These are phyloP conservation scores for Schwanniomyces yamadae DNA, from an alignment of 805 yeast species.

Conservation along the genomic window DNA sequence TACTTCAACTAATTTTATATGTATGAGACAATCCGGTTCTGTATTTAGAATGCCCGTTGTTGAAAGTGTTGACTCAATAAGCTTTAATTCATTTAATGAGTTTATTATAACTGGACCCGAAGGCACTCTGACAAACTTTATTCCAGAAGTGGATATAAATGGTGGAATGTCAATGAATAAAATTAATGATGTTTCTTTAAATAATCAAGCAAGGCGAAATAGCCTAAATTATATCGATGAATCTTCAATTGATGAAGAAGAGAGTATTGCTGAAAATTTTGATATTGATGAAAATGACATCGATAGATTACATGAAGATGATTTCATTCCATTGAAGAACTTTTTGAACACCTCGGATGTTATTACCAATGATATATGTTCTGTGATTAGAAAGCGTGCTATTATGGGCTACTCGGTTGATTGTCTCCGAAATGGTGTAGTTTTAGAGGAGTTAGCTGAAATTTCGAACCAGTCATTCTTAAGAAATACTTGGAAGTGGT, in stretches of 20 bases:
- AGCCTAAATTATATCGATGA: constrained; percentile 8
- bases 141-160: constrained; percentile 23
- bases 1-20: constrained; percentile 66
- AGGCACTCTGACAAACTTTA: constrained; percentile 50
- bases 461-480: constrained; percentile 52
- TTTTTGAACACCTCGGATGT: constrained; percentile 41
- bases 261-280: constrained; percentile 10
- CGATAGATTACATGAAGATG: constrained; percentile 18
- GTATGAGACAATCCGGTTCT: constrained; percentile 90
- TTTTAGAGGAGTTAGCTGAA: constrained; percentile 52
- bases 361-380: constrained; percentile 70
- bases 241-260: constrained; percentile 30
- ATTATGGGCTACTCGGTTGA: constrained; percentile 68
- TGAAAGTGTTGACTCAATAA: constrained; percentile 62
- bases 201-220: constrained; percentile 9
- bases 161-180: constrained; percentile 9
- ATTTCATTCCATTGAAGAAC: constrained; percentile 26
- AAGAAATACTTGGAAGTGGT: constrained; percentile 90
- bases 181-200: constrained; percentile 11
- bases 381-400: constrained; percentile 71
- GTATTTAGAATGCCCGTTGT: constrained; percentile 74
- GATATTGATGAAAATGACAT: constrained; percentile 15
- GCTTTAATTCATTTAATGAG: constrained; percentile 69
- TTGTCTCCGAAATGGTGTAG: constrained; percentile 58
- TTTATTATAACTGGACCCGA: constrained; percentile 57